Conservation (phyloP, 225 moss, liverwort and hornwort genomes). For the Neckera pumila region DNA sequence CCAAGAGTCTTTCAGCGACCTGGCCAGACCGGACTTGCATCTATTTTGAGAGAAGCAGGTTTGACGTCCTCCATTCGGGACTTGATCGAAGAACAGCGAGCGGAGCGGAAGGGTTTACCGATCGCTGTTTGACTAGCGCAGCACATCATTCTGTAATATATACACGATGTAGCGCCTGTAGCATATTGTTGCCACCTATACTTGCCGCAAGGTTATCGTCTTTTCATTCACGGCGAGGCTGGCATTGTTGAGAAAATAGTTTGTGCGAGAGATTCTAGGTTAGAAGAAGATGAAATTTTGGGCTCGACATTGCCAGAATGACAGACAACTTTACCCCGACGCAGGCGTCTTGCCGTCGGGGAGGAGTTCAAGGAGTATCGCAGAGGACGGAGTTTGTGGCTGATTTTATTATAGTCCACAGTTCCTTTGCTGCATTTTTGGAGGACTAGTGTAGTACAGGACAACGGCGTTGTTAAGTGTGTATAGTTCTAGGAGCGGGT, state of each 20-base stretch:
- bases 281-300: conserved; percentile 4
- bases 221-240: conserved; percentile 9
- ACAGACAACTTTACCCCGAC: neutral
- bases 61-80: conserved; percentile 11
- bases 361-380: neutral
- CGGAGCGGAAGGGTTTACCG: neutral
- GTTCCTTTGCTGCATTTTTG: conserved; percentile 15
- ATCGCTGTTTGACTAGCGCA: neutral
- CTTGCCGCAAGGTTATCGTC: neutral
- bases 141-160: conserved; percentile 6
- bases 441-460: conserved; percentile 10
- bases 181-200: conserved; percentile 1
- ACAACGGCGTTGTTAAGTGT: neutral
- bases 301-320: conserved; percentile 11
- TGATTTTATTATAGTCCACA: conserved; percentile 5
- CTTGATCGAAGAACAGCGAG: neutral
- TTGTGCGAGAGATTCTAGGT: conserved; percentile 20
- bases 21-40: conserved; percentile 31
- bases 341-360: neutral
- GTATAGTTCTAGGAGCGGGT: conserved; percentile 21
- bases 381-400: neutral
- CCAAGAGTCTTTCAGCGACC: conserved; percentile 29
- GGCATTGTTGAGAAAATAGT: conserved; percentile 26
- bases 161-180: conserved; percentile 1
- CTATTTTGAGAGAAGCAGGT: conserved; percentile 38